These are phyloP conservation scores for Evernia prunastri DNA, from an alignment of 495 filamentous ascomycete genomes.

Conservation along the genomic window DNA sequence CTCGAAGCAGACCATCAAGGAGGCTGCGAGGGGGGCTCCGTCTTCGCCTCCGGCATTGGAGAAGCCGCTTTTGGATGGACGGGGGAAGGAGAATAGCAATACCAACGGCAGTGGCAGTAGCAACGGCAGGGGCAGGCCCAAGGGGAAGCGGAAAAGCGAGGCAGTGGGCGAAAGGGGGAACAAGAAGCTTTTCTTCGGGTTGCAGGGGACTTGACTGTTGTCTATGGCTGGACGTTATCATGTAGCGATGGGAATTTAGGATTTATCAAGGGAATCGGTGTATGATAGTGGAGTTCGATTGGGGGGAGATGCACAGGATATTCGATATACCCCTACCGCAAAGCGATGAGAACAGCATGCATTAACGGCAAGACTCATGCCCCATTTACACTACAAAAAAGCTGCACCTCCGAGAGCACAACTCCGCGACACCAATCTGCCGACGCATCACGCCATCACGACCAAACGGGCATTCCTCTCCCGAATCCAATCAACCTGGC, in stretches of 20 bases:
- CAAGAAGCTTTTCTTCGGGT: conserved; percentile 44
- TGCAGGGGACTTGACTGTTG: conserved; percentile 4
- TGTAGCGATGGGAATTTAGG: conserved; percentile 27
- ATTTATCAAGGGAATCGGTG: neutral
- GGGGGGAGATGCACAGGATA: neutral
- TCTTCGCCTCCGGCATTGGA: conserved; percentile 13
- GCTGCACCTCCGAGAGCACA: neutral
- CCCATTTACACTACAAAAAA: neutral
- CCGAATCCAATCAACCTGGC: conserved; percentile 11
- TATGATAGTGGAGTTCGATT: neutral
- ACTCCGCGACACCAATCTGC: neutral
- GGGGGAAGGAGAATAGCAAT: conserved; percentile 12
- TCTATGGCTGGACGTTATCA: neutral
- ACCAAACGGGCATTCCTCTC: neutral
- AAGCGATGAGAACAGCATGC: neutral
- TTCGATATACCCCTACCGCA: neutral
- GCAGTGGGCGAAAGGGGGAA: conserved; percentile 13
- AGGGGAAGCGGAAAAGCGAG: conserved; percentile 21
- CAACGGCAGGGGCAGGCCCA: conserved; percentile 45
- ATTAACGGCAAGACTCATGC: neutral
- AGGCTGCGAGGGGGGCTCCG: conserved; percentile 54
- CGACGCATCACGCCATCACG: neutral
- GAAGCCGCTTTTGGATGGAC: neutral
- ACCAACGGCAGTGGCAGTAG: conserved; percentile 23
- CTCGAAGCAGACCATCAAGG: conserved; percentile 75